Evolutionary conservation across 345 rosid genomes (phyloP), one percentile per base, ranked within the genome.

Genomic region (Sonneratia alba): DNA sequence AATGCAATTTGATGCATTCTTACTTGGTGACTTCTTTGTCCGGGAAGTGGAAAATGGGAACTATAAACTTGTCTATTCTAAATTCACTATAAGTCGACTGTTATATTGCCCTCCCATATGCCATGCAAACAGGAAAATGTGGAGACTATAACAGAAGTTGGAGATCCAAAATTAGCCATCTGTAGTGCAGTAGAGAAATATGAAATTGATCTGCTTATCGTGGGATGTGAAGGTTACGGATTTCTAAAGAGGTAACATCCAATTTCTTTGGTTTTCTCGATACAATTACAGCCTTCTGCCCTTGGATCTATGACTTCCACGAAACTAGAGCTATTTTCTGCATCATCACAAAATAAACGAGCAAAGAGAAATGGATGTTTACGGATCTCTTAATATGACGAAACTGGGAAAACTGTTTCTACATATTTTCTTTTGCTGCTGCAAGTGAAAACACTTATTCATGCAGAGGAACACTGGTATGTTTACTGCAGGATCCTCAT

Each of bases 141-240:
- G 71, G 89, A 82, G 80, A 79, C 83, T 70, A 32, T 79, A 49
- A 77, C 79, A 37, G 81, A 78, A 43, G 24, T 13, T 9, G 86
- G 84, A 68, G 84, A 86, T 36, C 82, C 84, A n/a, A 70, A 72
- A 42, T 74, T 70, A 53, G 16, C 59, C 43, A 76, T 86, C 57
- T 69, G 74, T 71, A 81, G 70, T 64, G 85, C 82, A 36, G 77
- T 82, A 48, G 37, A 79, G 71, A 75, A 71, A 0, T 63, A 74
- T 71, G 36, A 79, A 12, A 70, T 82, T 16, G 56, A 76, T 70
- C 71, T 84, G 18, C 49, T 86, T 24, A 78, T 82, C 22, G 61
- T 78, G 34, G 82, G 77, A 15, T 59, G 76, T 38, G 77, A 79
- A 18, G 72, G 48, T 49, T 7, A 32, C 37, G 77, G 72, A 74